Evolutionary conservation across 2,329 filamentous ascomycete species (phyloP), one percentile per base, ranked within the genome.

Genomic region (Alternaria sp.): DNA sequence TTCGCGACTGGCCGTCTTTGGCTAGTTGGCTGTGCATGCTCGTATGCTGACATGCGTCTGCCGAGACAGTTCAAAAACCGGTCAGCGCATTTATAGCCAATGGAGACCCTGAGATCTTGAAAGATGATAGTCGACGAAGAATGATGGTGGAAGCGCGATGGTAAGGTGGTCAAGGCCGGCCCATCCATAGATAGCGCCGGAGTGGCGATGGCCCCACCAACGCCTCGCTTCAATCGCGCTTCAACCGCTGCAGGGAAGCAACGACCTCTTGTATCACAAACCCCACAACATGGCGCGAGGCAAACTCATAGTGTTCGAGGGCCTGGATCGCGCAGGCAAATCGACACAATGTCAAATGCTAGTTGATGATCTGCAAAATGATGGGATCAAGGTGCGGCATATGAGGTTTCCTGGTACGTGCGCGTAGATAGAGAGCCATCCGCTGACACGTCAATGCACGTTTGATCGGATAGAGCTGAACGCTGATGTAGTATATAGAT

Each of bases 311-410:
- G 91, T 95, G 5, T 88, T 97, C 60, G 94, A 97, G 82, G 94
- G 94, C 3, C 85, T 97, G 65, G 94, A 97, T 75, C 89, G 93
- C 68, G 93, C 94, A 46, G 94, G 94, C 60, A 97, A 97, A 85
- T 95, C 93, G 21, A 97, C 94, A 33, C 94, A 97, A 86, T 94
- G 93, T 71, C 87, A 90, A 73, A 82, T 89, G 49, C 83, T 97
- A 44, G 85, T 85, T 41, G 79, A 86, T 26, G 82, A 79, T 41
- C 82, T 93, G 4, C 78, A 84, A 58, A 74, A 79, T 6, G 75
- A 82, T 60, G 88, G 87, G 8, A 80, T 84, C 51, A 78, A 82
- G 53, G 86, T 89, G 28, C 84, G 85, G 71, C 85, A 87, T 63
- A 82, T 90, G 75, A 83, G 90, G 58, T 92, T 93, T 78, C 90